A percentile compares a stretch with the other conserved stretches of the same genome.
phyloP scores from a whole-genome alignment of 352 stramenopile species.

The Phytophthora rubi region DNA sequence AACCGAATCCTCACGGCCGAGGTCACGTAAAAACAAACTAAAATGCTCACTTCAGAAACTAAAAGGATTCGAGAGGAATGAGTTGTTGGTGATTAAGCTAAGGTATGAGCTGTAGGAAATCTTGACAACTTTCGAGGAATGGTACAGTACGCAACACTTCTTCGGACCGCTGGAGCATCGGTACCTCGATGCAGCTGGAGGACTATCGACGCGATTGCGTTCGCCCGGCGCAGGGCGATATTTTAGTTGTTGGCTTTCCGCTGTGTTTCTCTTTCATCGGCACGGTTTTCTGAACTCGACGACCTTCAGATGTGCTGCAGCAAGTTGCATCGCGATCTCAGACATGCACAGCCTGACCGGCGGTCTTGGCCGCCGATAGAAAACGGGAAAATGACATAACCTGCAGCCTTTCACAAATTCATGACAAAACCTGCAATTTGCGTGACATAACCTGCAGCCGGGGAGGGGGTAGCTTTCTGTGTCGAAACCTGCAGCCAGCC shows the following conservation, averaged over 20 bases:
- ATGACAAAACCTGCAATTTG: too few species aligned
- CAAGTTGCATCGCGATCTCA: constrained; percentile 11
- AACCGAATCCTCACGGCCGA: constrained; percentile 13
- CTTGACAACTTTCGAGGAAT: background rate
- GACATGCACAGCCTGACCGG: constrained; percentile 7
- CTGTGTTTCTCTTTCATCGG: background rate
- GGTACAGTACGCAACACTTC: background rate
- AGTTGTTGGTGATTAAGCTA: background rate
- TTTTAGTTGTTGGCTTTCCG: background rate
- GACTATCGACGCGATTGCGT: constrained; percentile 20
- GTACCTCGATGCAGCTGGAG: constrained; percentile 14
- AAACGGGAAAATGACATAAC: too few species aligned
- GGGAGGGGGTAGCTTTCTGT: too few species aligned
- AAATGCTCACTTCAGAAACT: background rate
- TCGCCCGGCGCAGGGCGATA: background rate
- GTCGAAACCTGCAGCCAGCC: too few species aligned
- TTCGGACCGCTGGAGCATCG: constrained; percentile 14
- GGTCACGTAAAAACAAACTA: background rate
- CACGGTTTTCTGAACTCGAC: constrained; percentile 7
- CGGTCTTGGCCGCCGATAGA: constrained; percentile 19
- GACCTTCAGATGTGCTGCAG: constrained; percentile 11
- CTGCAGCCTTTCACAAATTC: too few species aligned
- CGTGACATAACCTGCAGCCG: too few species aligned
- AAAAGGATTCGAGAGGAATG: constrained; percentile 21
- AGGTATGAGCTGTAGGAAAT: background rate